These are phyloP conservation scores for Vitis rupestris DNA, from an alignment of 164 flowering plant species.

Conservation along the genomic window DNA sequence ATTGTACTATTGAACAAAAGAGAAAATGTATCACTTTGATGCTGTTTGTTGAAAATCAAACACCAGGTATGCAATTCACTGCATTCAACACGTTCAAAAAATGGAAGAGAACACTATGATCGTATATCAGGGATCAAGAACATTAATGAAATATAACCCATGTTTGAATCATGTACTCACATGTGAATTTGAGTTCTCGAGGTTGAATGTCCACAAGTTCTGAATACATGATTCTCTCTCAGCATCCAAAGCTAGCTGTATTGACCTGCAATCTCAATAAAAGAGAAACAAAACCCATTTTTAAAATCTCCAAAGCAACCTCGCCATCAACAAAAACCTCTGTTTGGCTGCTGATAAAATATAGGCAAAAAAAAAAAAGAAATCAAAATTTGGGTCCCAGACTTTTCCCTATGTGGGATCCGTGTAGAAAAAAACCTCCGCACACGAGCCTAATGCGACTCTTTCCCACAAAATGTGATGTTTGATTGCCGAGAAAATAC, in stretches of 20 bases:
- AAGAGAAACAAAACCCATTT: neutral
- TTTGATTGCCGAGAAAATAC: neutral
- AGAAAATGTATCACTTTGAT: too few species aligned
- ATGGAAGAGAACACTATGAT: neutral
- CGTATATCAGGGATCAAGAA: neutral
- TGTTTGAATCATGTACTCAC: slow-evolving; percentile 36
- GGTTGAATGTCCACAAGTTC: slow-evolving; percentile 62
- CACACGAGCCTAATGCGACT: too few species aligned
- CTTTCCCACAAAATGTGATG: neutral
- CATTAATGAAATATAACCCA: neutral
- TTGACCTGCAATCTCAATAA: neutral
- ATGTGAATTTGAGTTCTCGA: slow-evolving; percentile 53
- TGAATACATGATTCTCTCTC: slow-evolving; percentile 30
- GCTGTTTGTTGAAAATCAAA: too few species aligned
- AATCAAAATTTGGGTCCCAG: neutral
- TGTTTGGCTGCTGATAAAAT: neutral
- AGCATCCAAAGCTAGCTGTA: neutral
- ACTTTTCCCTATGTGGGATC: too few species aligned
- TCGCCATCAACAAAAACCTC: neutral
- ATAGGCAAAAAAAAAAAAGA: neutral
- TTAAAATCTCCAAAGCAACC: too few species aligned
- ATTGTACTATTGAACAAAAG: too few species aligned
- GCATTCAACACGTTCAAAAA: neutral
- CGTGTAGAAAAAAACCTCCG: too few species aligned
- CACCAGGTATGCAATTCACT: too few species aligned